Base-by-base conservation (phyloP, 2,329 filamentous ascomycete genomes). In the Coniochaeta sp. region DNA sequence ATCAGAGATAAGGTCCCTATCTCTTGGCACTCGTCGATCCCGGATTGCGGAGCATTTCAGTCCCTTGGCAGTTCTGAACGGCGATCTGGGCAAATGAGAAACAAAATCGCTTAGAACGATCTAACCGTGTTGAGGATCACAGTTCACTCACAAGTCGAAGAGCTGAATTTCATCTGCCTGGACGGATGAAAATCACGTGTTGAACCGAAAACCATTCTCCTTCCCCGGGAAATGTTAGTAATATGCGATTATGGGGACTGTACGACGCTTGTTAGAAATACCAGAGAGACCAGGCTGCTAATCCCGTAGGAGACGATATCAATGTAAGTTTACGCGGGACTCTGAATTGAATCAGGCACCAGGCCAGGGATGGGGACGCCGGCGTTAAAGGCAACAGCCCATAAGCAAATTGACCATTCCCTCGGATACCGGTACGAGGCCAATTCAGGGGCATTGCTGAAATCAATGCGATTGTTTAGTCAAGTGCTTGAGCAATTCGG, bases 1-100 rank as follows among this genome's bases (percentile, higher is more conserved):
- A 12, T 56, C 54, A 56, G 54, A 56, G 54, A 56, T 56, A 56
- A 56, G 34, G 30, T 32, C 34, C 50, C 54, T 56, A 56, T 56
- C 54, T 56, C 54, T 56, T 56, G 54, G 54, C 54, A 24, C n/a
- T 40, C 10, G 28, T n/a, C 17, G 54, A 56, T 38, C 54, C 54
- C 47, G 22, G 42, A 30, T 14, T 52, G 47, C 16, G 47, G 47
- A 52, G 47, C 47, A 40, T 40, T 16, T 38, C 16, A 38, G 3
- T 16, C 38, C 16, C 38, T n/a, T 40, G 3, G 5, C 17, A 19
- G 16, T 38, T 2, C 38, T 40, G 17, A 40, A 40, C 38, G 38
- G 38, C 38, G 38, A 40, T 17, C 38, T 40, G 17, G 3, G 38
- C 17, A n/a, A 4, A 40, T 5, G 17, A 40, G 38, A 38, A 40